Base-by-base conservation (phyloP, 75 land plant species). In the Isoetes taiwanensis region DNA sequence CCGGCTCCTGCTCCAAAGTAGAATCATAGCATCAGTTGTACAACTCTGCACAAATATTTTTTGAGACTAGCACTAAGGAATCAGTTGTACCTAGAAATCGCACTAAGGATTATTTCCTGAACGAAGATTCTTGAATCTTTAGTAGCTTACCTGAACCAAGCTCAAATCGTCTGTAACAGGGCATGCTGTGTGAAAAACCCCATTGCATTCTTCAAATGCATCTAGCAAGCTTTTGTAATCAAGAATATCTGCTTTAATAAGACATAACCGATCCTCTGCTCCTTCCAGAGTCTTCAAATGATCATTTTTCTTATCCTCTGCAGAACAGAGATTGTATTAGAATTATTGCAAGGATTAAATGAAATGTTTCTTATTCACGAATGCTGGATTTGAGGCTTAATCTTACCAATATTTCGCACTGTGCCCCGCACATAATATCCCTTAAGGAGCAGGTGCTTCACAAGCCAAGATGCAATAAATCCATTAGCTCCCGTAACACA, bases 131-230 rank as follows among this genome's bases (percentile, higher is more conserved):
- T n/a, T n/a, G n/a, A n/a, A n/a, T n/a, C n/a, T n/a, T n/a, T n/a
- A n/a, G 12, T 40, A 33, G 19, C 32, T 28, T 19, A 28, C 59
- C 64, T 62, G 64, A 14, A 28, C 50, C 21, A 59, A 38, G 28
- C 39, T 24, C 16, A 46, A 23, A 46, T 46, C 50, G n/a, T 46
- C 24, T 28, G 41, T 78, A 8, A 89, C 83, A 0, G 94, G 97
- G 12, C 82, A 86, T 14, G 97, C 94, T 6, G 81, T 76, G 72
- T 90, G 97, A 71, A 90, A 83, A 29, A 90, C 88, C 0, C 94
- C 94, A 35, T 80, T 40, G 58, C 97, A 90, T 11, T 85, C 97
- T 2, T 64, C 41, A 19, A 86, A 56, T 16, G 91, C 94, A 0
- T n/a, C 69, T 12, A 52, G 38, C 11, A 86, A 59, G 41, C 71